Evolutionary conservation across 2,329 filamentous ascomycete genomes (phyloP).

Genomic region (Herpotrichia juniperi): DNA sequence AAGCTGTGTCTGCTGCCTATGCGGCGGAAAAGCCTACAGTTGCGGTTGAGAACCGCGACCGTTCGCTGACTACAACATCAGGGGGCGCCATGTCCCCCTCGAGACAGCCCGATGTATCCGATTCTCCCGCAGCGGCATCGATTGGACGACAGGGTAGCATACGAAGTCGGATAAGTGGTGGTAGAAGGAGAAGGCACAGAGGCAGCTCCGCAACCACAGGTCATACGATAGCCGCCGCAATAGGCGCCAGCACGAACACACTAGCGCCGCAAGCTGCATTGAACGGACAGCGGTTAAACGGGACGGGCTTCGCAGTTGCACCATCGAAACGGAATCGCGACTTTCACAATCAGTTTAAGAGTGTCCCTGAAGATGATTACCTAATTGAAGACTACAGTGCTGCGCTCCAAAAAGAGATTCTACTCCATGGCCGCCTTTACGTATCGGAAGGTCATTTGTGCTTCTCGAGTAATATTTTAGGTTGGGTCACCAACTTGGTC

Average conservation of each 20-base stretch:
- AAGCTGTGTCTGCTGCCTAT: constrained; percentile 68
- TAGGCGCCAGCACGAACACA: constrained; percentile 72
- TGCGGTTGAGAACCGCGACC: constrained; percentile 42
- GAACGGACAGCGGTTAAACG: constrained; percentile 79
- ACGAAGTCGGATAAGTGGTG: constrained; percentile 59
- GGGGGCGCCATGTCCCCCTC: constrained; percentile 55
- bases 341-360: constrained; percentile 92
- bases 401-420: constrained; percentile 91
- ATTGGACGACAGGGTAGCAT: constrained; percentile 61
- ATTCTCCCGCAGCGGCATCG: constrained; percentile 58
- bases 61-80: constrained; percentile 48
- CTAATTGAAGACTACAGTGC: constrained; percentile 99
- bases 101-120: constrained; percentile 70
- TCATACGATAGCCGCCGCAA: constrained; percentile 73
- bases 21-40: constrained; percentile 48
- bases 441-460: constrained; percentile 97
- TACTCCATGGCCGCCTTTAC: constrained; percentile 91
- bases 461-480: constrained; percentile 98
- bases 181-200: constrained; percentile 70
- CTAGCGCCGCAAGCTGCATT: constrained; percentile 67
- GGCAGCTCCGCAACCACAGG: constrained; percentile 75
- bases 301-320: constrained; percentile 94
- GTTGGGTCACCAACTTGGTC: constrained; percentile 96
- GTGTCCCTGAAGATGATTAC: constrained; percentile 96
- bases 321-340: constrained; percentile 96